phyloP scores from a whole-genome alignment of 2,329 filamentous ascomycete species.

The Penicillium sp. region DNA sequence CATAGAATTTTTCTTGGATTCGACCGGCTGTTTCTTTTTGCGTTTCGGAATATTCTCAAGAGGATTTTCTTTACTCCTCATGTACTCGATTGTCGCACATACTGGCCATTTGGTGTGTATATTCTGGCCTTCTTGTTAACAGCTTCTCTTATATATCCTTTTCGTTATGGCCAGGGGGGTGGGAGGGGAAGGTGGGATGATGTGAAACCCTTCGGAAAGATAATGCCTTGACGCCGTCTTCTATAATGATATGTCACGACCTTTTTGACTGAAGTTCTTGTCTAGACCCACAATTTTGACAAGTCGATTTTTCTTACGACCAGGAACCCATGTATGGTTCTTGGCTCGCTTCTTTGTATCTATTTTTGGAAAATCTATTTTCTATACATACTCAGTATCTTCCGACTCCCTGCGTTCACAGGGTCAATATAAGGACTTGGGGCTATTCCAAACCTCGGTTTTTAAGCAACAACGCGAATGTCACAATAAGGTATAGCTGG shows the following conservation, averaged over 20 bases:
- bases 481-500: not conserved
- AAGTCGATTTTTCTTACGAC: slow-evolving; percentile 4
- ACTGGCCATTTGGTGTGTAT: slow-evolving; percentile 14
- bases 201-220: slow-evolving; percentile 1
- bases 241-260: slow-evolving; percentile 25
- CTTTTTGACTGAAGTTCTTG: slow-evolving; percentile 5
- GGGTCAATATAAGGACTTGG: not conserved
- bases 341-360: slow-evolving; percentile 15
- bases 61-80: not conserved
- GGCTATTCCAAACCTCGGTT: not conserved
- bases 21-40: not conserved
- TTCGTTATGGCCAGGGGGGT: slow-evolving; percentile 10
- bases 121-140: slow-evolving; percentile 8
- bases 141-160: slow-evolving; percentile 3
- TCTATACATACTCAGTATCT: not conserved
- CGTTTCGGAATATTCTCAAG: not conserved
- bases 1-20: slow-evolving; percentile 1
- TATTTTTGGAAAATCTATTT: slow-evolving; percentile 12
- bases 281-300: slow-evolving; percentile 3
- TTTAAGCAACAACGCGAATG: not conserved
- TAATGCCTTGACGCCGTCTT: slow-evolving; percentile 23
- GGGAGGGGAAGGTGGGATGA: slow-evolving; percentile 7
- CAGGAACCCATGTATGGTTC: slow-evolving; percentile 2
- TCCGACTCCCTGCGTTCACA: not conserved
- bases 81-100: slow-evolving; percentile 13